Percentiles rank a stretch among this genome's conserved stretches.
Evolutionary conservation across 495 filamentous ascomycete genomes (phyloP).

Genomic region (Entonaema liquescens): DNA sequence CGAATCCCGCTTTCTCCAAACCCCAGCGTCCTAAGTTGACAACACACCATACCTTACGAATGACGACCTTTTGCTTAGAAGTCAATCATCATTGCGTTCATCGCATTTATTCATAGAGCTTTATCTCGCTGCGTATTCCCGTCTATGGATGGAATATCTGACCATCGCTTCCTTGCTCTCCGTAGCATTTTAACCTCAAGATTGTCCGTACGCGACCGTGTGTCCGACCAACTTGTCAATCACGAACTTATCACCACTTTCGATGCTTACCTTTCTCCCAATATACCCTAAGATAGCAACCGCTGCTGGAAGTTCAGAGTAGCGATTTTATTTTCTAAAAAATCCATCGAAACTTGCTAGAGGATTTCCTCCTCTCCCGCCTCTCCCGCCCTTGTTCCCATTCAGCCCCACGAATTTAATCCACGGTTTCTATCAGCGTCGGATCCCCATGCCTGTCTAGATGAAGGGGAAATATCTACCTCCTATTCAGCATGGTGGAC

Average conservation of each 20-base stretch:
- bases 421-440: slow-evolving; percentile 1
- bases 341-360: background rate
- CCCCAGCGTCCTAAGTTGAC: background rate
- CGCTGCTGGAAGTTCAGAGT: background rate
- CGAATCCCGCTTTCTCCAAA: slow-evolving; percentile 7
- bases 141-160: background rate
- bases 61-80: background rate
- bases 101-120: background rate
- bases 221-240: background rate
- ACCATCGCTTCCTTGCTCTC: background rate
- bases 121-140: background rate
- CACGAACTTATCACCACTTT: background rate
- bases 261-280: background rate
- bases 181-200: background rate
- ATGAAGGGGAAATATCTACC: background rate
- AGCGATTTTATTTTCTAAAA: background rate
- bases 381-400: background rate
- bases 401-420: background rate
- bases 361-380: background rate
- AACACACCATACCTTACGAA: background rate
- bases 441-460: background rate
- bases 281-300: background rate
- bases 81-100: background rate
- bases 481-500: slow-evolving; percentile 3
- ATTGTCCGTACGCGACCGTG: background rate